Evolutionary conservation across 1,139 yeast genomes (phyloP), one percentile per base, ranked within the genome.

Genomic region (Hanseniaspora uvarum): DNA sequence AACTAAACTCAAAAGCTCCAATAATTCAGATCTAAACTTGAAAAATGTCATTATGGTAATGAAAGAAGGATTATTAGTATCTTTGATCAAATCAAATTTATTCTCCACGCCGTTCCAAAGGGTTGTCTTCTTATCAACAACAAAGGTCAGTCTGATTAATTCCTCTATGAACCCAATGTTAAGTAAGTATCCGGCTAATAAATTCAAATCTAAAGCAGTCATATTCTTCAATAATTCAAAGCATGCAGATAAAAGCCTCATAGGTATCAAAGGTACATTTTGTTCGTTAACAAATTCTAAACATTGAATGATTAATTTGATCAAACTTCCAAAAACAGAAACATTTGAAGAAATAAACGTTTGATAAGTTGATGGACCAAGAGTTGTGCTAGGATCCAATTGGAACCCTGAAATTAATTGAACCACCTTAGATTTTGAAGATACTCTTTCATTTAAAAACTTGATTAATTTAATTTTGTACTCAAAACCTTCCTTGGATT

Each of bases 361-460:
- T 6, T 79, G 73, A 2, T 71, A 58, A 2, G 67, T 65, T 2
- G 57, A 37, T 11, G 69, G 68, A 11, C 78, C 80, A 11, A 71
- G 60, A 2, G 73, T 66, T n/a, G 78, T 59, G 2, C 70, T 63
- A 30, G 73, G 75, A 2, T 70, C 67, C 31, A 73, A 70, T 54
- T 73, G 76, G 63, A 80, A 88, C 0, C 97, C 97, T 1, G 92
- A 72, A 11, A 92, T 66, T 60, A 83, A 81, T 64, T 88, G 96
- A 0, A 89, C 72, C 1, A 83, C 75, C 0, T 81, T 76, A 7
- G 71, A 70, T 34, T 66, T 68, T 3, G 67, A 66, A 6, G 18
- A 34, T 6, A 43, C 44, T 43, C 53, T 43, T 3, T 68, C 65
- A 40, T 72, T 70, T 52, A 89, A 63, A 60, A 85, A 84, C 40